Evolutionary conservation across 257 asterid genomes (phyloP), one percentile per base, ranked within the genome.

Genomic region (Scutellaria barbata): DNA sequence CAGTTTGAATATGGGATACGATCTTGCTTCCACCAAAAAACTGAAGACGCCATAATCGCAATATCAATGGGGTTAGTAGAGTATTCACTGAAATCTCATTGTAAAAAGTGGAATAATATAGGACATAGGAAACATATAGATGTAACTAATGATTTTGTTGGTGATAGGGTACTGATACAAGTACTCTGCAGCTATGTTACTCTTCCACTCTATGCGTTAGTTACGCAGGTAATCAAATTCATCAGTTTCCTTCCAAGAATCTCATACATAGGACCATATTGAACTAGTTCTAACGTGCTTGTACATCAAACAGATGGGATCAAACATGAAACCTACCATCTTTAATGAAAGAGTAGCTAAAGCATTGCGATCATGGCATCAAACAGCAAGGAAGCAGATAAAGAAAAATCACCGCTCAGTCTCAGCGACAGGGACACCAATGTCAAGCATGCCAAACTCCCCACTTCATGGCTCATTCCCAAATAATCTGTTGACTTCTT

Each of bases 191-290:
- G 89, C 76, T 85, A 88, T 43, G 88, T 85, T 6, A 84, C 84
- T 65, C 89, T 88, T 39, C 95, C 95, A 39, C 83, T 82, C 12
- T 85, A 85, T 41, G 95, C 91, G 25, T 72, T 88, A 25, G 91
- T 88, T n/a, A 82, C 88, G 37, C 95, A 85, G 87, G 89, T 85
- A 33, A 68, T 77, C 6, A 57, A 43, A 48, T 73, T 63, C 37
- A 18, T 39, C 5, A 39, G 9, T 30, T 60, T 37, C 16, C 33
- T 47, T 37, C 72, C 51, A 16, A 37, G 25, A 50, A 33, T 25
- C 42, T 30, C 33, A 2, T 41, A 30, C 7, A 0, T 25, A 2
- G 30, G 56, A 11, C 43, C 16, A 20, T 39, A 33, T 50, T 1
- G 7, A 42, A 51, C 50, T 43, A 39, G 53, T 50, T 71, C 42